These are phyloP conservation scores for Nicotiana rustica DNA, from an alignment of 305 asterid genomes.

Conservation along the genomic window DNA sequence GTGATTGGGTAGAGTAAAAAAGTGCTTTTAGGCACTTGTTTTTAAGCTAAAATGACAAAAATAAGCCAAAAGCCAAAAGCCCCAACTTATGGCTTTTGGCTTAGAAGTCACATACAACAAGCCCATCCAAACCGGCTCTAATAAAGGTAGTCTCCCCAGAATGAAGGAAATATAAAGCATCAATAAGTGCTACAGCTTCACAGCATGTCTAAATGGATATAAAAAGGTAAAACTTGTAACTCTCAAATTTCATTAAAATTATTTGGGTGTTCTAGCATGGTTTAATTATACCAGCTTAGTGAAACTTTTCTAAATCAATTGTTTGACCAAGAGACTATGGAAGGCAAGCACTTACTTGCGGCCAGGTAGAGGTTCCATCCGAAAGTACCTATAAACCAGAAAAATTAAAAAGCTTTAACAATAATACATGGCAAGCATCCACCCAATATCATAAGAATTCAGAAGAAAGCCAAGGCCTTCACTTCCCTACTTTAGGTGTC, in stretches of 20 bases:
- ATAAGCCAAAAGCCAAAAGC: too few relatives aligned
- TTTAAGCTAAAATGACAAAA: too few relatives aligned
- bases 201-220: slow-evolving; percentile 26
- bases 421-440: slow-evolving; percentile 27
- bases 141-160: slow-evolving; percentile 14
- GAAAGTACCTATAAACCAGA: slow-evolving; percentile 73
- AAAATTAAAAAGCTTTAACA: slow-evolving; percentile 25
- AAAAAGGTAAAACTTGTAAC: slow-evolving; percentile 15
- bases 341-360: slow-evolving; percentile 73
- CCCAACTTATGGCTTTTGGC: too few relatives aligned
- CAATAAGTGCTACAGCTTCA: slow-evolving; percentile 5
- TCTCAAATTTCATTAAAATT: background rate
- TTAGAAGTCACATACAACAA: too few relatives aligned
- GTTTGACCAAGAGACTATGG: slow-evolving; percentile 15
- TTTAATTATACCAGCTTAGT: background rate
- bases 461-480: slow-evolving; percentile 9
- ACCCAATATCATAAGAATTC: slow-evolving; percentile 15
- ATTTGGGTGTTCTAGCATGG: background rate
- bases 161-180: slow-evolving; percentile 24
- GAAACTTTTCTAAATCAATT: slow-evolving; percentile 21
- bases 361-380: slow-evolving; percentile 93
- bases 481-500: background rate
- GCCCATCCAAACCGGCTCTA: too few relatives aligned
- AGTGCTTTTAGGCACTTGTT: too few relatives aligned
- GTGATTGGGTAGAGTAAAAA: too few relatives aligned